A percentile compares a stretch with the other conserved stretches of the same genome.
phyloP scores from a whole-genome alignment of 75 land plant genomes.

The Selaginella tamariscina region DNA sequence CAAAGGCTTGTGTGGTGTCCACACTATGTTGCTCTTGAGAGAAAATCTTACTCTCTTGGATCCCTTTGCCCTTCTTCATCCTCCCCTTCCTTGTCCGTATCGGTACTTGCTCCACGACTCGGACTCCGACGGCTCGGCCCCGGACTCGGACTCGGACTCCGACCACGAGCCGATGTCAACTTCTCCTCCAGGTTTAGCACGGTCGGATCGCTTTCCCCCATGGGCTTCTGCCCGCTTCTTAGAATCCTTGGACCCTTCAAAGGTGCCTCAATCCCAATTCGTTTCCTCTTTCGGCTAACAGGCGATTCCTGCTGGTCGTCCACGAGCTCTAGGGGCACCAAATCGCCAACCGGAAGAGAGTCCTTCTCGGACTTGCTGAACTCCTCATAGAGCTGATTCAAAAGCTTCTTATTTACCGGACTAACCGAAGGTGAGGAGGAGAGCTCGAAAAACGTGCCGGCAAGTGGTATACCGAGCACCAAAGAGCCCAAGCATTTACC shows the following conservation, averaged over 20 bases:
- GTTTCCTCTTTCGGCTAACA: background rate
- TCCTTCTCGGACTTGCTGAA: background rate
- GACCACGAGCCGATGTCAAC: background rate
- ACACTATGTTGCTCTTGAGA: slow-evolving; percentile 69
- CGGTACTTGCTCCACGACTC: background rate
- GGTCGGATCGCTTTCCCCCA: background rate
- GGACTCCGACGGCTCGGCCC: background rate
- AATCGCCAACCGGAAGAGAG: background rate
- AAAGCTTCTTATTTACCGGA: background rate
- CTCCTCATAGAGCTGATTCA: background rate
- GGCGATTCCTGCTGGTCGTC: background rate
- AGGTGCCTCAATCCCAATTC: background rate
- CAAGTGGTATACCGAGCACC: background rate
- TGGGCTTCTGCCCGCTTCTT: background rate
- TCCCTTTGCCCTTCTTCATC: slow-evolving; percentile 20
- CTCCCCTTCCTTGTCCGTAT: slow-evolving; percentile 4
- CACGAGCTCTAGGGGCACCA: background rate
- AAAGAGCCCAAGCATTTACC: background rate
- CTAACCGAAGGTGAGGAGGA: background rate
- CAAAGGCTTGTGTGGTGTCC: slow-evolving; percentile 73
- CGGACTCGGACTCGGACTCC: background rate
- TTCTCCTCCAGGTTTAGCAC: background rate
- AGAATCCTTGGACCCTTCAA: background rate
- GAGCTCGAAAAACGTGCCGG: background rate
- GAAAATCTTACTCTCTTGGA: slow-evolving; percentile 78